These are phyloP conservation scores for Paecilomyces variotii DNA, from an alignment of 2,329 filamentous ascomycete species.

Conservation along the genomic window DNA sequence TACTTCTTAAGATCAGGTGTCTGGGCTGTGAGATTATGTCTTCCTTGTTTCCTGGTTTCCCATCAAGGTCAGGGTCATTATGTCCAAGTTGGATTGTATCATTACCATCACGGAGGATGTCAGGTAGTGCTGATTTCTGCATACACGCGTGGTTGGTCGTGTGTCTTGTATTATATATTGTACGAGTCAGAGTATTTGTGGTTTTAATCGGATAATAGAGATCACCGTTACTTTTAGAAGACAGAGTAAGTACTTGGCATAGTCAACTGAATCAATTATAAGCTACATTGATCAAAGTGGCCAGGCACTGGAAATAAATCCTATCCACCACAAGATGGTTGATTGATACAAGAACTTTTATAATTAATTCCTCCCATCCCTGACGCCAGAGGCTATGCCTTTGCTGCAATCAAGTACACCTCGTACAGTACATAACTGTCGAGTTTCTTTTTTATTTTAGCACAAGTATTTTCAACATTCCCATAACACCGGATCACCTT, in stretches of 20 bases:
- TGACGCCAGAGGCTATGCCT: neutral
- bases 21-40: too few relatives aligned
- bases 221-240: too few relatives aligned
- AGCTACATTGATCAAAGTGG: too few relatives aligned
- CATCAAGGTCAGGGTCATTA: neutral
- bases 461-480: neutral
- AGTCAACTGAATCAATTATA: too few relatives aligned
- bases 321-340: too few relatives aligned
- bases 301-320: too few relatives aligned
- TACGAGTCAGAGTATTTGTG: too few relatives aligned
- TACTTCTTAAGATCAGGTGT: too few relatives aligned
- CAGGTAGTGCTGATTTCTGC: neutral
- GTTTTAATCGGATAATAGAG: too few relatives aligned
- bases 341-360: neutral
- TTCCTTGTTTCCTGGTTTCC: neutral
- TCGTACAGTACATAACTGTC: neutral
- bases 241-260: too few relatives aligned
- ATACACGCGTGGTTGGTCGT: too few relatives aligned
- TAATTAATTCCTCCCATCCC: neutral
- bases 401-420: neutral
- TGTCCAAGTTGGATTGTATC: neutral
- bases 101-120: neutral
- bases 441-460: neutral
- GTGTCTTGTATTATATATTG: too few relatives aligned
- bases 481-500: neutral